These are phyloP conservation scores for Hypoxylon sp. DNA, from an alignment of 2,329 filamentous ascomycete genomes.

Conservation along the genomic window DNA sequence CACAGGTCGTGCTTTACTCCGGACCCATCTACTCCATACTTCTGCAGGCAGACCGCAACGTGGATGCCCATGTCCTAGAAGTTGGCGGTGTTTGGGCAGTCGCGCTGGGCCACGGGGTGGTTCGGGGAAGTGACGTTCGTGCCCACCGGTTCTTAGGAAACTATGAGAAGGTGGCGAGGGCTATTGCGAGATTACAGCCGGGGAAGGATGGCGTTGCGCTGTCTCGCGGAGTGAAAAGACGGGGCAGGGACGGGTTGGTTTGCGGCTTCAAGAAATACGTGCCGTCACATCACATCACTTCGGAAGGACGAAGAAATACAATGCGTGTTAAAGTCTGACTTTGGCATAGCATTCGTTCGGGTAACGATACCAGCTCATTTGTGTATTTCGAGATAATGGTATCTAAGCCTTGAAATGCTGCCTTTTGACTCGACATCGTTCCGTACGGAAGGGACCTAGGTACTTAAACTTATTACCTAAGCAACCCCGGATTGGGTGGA, in stretches of 20 bases:
- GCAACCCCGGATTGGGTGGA: too few relatives aligned
- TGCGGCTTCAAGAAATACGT: constrained; percentile 32
- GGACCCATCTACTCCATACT: constrained; percentile 71
- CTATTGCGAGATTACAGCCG: constrained; percentile 57
- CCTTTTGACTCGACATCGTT: neutral
- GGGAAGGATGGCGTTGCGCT: constrained; percentile 57
- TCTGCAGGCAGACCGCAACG: constrained; percentile 62
- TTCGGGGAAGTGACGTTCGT: constrained; percentile 59
- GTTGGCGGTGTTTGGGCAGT: constrained; percentile 67
- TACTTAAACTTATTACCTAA: neutral
- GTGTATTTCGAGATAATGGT: neutral
- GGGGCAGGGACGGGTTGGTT: constrained; percentile 23
- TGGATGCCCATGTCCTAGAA: constrained; percentile 65
- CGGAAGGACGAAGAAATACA: neutral
- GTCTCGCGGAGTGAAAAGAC: constrained; percentile 33
- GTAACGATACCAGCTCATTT: neutral
- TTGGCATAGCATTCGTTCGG: neutral
- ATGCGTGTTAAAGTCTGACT: neutral
- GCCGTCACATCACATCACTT: neutral
- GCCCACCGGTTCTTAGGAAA: constrained; percentile 70
- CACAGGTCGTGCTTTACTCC: constrained; percentile 56
- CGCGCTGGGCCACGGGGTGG: constrained; percentile 71
- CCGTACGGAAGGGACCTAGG: neutral
- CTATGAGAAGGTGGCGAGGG: constrained; percentile 60
- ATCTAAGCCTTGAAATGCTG: neutral